Conservation (phyloP, 129 eudicot species). For the Ambrosia artemisiifolia region DNA sequence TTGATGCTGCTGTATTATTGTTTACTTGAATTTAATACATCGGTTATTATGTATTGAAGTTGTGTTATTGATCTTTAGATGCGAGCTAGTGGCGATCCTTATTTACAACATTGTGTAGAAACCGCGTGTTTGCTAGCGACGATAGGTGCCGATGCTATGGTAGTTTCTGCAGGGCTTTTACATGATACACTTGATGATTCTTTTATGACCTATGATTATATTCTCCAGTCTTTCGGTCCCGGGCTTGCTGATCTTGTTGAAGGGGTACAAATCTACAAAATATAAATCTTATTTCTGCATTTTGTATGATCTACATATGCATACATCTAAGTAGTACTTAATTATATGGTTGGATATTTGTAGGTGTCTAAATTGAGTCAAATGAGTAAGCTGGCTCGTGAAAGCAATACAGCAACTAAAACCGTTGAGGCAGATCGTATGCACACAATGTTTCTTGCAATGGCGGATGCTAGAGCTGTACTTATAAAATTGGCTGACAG, state of each 20-base stretch:
- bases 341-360: constrained; percentile 7
- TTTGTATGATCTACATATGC: background rate
- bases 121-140: constrained; percentile 75
- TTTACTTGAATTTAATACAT: background rate
- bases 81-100: constrained; percentile 92
- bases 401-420: constrained; percentile 77
- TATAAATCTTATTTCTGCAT: background rate
- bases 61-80: constrained; percentile 39
- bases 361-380: constrained; percentile 92
- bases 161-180: constrained; percentile 95
- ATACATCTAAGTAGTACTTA: background rate
- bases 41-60: constrained; percentile 4
- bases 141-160: constrained; percentile 81
- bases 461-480: constrained; percentile 96
- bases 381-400: constrained; percentile 97
- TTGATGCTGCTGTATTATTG: background rate
- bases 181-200: constrained; percentile 95
- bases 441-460: constrained; percentile 98
- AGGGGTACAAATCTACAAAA: constrained; percentile 50
- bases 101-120: constrained; percentile 90
- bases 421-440: constrained; percentile 85
- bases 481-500: constrained; percentile 88
- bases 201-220: constrained; percentile 54
- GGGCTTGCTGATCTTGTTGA: constrained; percentile 78
- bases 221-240: constrained; percentile 53